Conservation (phyloP, 495 filamentous ascomycete genomes). For the Aspergillus heteromorphus region DNA sequence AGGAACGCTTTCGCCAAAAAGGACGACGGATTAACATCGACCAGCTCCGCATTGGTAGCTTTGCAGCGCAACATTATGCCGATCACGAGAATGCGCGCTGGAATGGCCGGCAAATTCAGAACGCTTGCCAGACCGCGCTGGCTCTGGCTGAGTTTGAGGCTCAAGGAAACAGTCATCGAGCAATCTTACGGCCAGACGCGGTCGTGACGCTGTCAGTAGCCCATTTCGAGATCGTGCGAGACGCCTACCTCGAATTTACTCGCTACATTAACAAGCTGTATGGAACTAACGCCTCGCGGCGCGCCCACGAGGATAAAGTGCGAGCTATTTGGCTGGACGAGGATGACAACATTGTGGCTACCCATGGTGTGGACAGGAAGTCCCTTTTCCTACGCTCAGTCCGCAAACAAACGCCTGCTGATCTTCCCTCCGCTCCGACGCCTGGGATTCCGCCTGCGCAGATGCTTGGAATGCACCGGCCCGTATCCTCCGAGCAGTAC, state of each 20-base stretch:
- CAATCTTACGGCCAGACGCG: not conserved
- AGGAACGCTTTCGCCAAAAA: not conserved
- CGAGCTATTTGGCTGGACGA: no score
- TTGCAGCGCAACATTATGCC: not conserved
- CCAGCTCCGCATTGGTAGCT: not conserved
- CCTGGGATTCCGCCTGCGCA: no score
- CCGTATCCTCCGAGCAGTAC: no score
- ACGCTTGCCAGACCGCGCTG: not conserved
- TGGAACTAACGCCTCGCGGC: not conserved
- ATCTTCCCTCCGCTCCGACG: no score
- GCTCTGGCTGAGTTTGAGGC: not conserved
- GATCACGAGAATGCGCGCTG: not conserved
- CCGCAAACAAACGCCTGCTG: no score
- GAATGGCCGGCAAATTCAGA: conserved; percentile 1
- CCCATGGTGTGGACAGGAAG: no score
- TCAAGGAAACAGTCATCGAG: not conserved
- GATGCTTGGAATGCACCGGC: no score
- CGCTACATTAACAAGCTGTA: conserved; percentile 2
- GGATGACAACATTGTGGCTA: no score
- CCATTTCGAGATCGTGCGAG: not conserved
- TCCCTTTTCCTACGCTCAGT: no score
- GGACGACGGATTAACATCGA: not conserved
- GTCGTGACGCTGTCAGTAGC: not conserved
- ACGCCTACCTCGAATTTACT: conserved; percentile 3
- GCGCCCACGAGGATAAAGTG: not conserved